Percentiles rank a stretch among this genome's conserved stretches.
Conservation (phyloP, 208 protist genomes). For the Naegleria lovaniensis region DNA sequence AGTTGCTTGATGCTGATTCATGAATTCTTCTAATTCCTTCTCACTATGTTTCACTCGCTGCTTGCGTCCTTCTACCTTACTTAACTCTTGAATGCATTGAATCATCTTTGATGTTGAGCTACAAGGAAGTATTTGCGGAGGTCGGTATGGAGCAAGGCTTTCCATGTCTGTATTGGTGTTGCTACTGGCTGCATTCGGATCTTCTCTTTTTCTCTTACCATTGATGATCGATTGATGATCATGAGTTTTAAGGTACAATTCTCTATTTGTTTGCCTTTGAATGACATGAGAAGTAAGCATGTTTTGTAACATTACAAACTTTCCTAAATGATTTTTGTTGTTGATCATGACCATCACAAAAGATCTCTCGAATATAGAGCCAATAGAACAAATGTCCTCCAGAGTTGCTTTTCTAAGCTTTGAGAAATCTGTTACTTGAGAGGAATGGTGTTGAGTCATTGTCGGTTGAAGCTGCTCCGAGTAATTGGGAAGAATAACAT, state of each 20-base stretch:
- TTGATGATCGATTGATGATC: too few species aligned
- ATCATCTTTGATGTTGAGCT: background rate
- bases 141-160: background rate
- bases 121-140: background rate
- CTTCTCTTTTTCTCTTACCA: background rate
- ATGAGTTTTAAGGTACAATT: background rate
- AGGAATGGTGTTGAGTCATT: background rate
- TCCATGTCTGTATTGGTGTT: background rate
- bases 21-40: background rate
- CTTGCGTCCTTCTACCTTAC: background rate
- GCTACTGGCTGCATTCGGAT: background rate
- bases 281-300: background rate
- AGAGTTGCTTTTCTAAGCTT: background rate
- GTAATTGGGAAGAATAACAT: background rate
- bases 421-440: too few species aligned
- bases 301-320: background rate
- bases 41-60: background rate
- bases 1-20: background rate
- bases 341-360: background rate
- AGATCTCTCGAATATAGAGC: background rate
- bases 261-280: background rate
- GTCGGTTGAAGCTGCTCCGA: background rate
- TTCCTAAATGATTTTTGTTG: background rate
- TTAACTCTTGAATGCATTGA: background rate
- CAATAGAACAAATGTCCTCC: background rate